These are phyloP conservation scores for Rubroshorea leprosula DNA, from an alignment of 345 rosid species.

Conservation along the genomic window DNA sequence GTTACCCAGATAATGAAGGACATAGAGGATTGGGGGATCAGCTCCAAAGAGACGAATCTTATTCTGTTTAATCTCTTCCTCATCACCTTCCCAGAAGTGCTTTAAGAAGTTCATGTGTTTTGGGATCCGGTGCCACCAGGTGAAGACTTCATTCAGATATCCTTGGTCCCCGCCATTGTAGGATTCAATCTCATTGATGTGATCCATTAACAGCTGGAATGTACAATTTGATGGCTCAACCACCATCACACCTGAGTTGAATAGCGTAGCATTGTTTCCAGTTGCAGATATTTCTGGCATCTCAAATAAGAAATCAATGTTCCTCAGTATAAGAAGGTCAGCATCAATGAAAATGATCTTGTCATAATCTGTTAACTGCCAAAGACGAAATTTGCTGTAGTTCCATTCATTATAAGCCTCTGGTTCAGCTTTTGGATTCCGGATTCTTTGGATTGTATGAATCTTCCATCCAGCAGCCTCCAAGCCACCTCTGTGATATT, in stretches of 20 bases:
- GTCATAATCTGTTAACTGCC: conserved; percentile 79
- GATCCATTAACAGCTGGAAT: conserved; percentile 76
- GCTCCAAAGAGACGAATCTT: conserved; percentile 70
- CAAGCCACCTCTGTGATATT: conserved; percentile 65
- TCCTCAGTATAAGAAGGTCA: conserved; percentile 77
- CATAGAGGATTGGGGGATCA: conserved; percentile 76
- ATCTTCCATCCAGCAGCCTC: conserved; percentile 88
- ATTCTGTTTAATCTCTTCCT: conserved; percentile 60
- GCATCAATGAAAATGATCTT: conserved; percentile 91
- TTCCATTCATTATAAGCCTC: conserved; percentile 89
- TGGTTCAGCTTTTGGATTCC: conserved; percentile 72
- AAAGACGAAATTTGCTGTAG: conserved; percentile 89
- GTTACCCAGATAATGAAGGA: conserved; percentile 74
- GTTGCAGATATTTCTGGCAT: conserved; percentile 82
- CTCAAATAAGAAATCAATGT: conserved; percentile 81
- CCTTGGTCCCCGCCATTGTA: conserved; percentile 97
- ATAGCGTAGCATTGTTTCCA: conserved; percentile 71
- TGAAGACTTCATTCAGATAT: conserved; percentile 78
- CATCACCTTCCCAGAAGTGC: conserved; percentile 93
- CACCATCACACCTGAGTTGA: conserved; percentile 88
- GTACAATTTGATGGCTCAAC: conserved; percentile 81
- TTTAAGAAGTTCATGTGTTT: conserved; percentile 90
- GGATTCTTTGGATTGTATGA: conserved; percentile 63
- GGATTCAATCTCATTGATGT: conserved; percentile 72
- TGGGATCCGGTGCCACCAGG: conserved; percentile 99